A percentile compares a stretch with the other conserved stretches of the same genome.
These are phyloP conservation scores for Typha latifolia DNA, from an alignment of 176 grass and related monocot species.

Conservation along the genomic window DNA sequence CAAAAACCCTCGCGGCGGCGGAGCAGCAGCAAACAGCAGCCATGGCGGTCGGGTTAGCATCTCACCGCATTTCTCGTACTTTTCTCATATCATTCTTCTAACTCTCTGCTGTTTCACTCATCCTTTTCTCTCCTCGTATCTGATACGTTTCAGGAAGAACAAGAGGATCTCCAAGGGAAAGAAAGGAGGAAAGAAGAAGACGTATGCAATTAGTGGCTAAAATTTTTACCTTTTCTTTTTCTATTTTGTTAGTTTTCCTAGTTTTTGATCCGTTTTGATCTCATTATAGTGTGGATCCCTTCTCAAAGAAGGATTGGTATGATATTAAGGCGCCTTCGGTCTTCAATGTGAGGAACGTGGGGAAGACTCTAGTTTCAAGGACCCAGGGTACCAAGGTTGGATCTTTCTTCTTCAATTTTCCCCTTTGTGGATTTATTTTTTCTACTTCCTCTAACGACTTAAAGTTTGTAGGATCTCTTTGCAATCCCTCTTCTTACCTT, in stretches of 20 bases:
- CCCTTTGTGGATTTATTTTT: not conserved
- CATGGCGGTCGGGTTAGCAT: conserved; percentile 18
- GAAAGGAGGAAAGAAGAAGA: conserved; percentile 92
- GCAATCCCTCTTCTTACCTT: too few species aligned
- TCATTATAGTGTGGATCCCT: conserved; percentile 63
- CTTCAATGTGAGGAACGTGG: conserved; percentile 51
- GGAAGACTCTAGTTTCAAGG: conserved; percentile 92
- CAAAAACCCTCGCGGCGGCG: not conserved
- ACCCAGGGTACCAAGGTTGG: conserved; percentile 85
- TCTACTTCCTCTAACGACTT: not conserved
- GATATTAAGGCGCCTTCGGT: conserved; percentile 85
- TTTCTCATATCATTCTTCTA: not conserved
- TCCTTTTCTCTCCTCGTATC: not conserved
- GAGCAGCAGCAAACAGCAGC: not conserved
- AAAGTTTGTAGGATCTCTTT: too few species aligned
- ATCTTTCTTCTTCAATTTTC: not conserved
- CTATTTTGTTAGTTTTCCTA: not conserved
- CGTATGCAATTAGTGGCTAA: conserved; percentile 18
- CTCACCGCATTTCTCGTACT: not conserved
- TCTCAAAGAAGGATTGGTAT: conserved; percentile 89
- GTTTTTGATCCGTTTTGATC: not conserved
- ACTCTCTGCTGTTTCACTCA: not conserved
- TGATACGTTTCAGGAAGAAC: conserved; percentile 59
- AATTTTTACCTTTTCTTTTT: not conserved
- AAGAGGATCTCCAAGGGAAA: conserved; percentile 87